Evolutionary conservation across 148 eudicot genomes (phyloP).

Genomic region (Heliosperma pusillum): DNA sequence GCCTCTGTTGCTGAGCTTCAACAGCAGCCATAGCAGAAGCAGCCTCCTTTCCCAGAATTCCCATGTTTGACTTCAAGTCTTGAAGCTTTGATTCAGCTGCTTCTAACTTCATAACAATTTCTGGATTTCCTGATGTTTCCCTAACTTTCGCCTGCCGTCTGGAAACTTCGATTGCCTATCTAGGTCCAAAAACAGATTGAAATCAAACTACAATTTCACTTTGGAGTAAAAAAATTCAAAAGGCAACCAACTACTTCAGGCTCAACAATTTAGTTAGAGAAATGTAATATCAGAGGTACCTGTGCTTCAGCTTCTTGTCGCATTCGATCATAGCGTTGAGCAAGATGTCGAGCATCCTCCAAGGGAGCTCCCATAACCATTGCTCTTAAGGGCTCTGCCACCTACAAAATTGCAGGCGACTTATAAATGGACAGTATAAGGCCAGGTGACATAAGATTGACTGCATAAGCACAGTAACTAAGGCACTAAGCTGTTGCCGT

Average conservation of each 20-base stretch:
- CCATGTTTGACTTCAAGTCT: slow-evolving; percentile 81
- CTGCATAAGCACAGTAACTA: not conserved
- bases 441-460: not conserved
- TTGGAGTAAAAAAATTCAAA: not conserved
- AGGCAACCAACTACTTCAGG: not conserved
- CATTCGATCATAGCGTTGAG: slow-evolving; percentile 92
- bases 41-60: slow-evolving; percentile 87
- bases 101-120: slow-evolving; percentile 71
- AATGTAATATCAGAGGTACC: slow-evolving; percentile 41
- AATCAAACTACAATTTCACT: slow-evolving; percentile 29
- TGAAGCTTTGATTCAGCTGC: slow-evolving; percentile 81
- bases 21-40: slow-evolving; percentile 97
- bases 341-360: slow-evolving; percentile 98
- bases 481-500: not conserved
- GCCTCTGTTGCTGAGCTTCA: slow-evolving; percentile 91
- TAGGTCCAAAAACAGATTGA: slow-evolving; percentile 44
- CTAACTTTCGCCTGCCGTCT: slow-evolving; percentile 79
- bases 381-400: slow-evolving; percentile 94
- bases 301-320: slow-evolving; percentile 99
- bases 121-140: slow-evolving; percentile 78
- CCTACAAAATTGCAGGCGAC: slow-evolving; percentile 33
- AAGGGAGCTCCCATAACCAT: slow-evolving; percentile 99
- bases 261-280: not conserved
- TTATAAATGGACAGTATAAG: not conserved
- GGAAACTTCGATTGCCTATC: slow-evolving; percentile 92